phyloP scores from a whole-genome alignment of 108 stramenopile species.

The Bacterosira constricta region DNA sequence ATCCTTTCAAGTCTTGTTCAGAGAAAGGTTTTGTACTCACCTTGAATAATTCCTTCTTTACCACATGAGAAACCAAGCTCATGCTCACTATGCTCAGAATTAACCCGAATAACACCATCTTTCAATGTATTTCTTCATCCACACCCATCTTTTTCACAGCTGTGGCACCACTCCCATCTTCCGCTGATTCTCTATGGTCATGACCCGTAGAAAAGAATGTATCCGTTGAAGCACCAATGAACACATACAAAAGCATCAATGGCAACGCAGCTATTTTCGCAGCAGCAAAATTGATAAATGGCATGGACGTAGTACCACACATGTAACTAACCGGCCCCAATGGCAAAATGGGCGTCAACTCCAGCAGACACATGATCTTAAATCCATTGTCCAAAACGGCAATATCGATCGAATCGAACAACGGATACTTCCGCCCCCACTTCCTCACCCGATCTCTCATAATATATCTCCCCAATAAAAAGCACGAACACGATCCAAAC shows the following conservation, averaged over 20 bases:
- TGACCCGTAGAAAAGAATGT: slow-evolving; percentile 46
- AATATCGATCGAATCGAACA: slow-evolving; percentile 88
- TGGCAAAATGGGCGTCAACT: slow-evolving; percentile 79
- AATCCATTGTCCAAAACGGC: slow-evolving; percentile 79
- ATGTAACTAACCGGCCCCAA: slow-evolving; percentile 81
- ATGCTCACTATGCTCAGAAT: slow-evolving; percentile 75
- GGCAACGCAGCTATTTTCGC: slow-evolving; percentile 83
- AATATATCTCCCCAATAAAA: slow-evolving; percentile 76
- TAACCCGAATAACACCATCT: slow-evolving; percentile 67
- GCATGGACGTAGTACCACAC: slow-evolving; percentile 85
- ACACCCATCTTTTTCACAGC: slow-evolving; percentile 25
- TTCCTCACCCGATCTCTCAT: slow-evolving; percentile 76
- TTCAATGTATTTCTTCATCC: slow-evolving; percentile 65
- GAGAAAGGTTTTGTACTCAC: too few relatives aligned
- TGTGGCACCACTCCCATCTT: slow-evolving; percentile 8
- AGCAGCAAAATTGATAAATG: slow-evolving; percentile 57
- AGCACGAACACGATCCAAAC: slow-evolving; percentile 72
- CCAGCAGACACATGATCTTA: slow-evolving; percentile 84
- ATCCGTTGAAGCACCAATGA: slow-evolving; percentile 78
- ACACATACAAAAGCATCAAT: slow-evolving; percentile 75
- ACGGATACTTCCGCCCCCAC: slow-evolving; percentile 79
- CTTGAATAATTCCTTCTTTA: slow-evolving; percentile 77
- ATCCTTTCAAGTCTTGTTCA: too few relatives aligned
- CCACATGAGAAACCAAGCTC: slow-evolving; percentile 63
- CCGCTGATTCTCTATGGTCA: neutral